Evolutionary conservation across 2,329 filamentous ascomycete genomes (phyloP), one percentile per base, ranked within the genome.

Genomic region (Penicillium sp.): DNA sequence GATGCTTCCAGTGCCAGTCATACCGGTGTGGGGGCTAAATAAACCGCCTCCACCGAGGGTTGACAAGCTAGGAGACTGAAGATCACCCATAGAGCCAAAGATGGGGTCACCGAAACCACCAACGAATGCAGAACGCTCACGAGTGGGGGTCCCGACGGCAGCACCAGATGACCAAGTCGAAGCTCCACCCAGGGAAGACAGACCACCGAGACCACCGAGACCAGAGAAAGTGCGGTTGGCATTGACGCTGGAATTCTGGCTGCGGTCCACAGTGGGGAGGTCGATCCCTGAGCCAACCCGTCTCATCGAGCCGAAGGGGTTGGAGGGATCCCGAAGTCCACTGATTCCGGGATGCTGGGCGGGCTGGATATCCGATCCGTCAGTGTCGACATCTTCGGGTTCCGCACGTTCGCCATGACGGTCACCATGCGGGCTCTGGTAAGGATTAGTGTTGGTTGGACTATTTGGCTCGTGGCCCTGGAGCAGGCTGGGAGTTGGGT

Each of bases 381-480:
- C 80, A 6, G 80, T 77, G 45, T 89, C 84, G 46, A 82, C 81
- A 62, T 84, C 83, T 59, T 86, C 83, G 19, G 84, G 84, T 48
- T 90, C 86, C 6, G 80, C 80, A 3, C 55, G 50, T 27, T 57
- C 55, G 27, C 55, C 55, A 25, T 56, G 54, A 45, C 86, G 86
- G 27, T 92, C 89, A 38, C 88, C 89, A 8, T 89, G 86, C 2
- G 94, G 94, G 73, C 93, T 97, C 63, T 93, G 90, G 72, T 94
- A 99, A 2, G 94, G 94, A 71, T 99, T 99, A 3, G 94, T 97
- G 69, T 96, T 91, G 0, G 93, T 94, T 12, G 94, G 94, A 72
- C 93, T 97, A 70, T 91, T 85, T 0, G 90, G 89, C 58, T 91
- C 90, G 63, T 87, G 81, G 48, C 77, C 75, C 51, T 79, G 76